phyloP scores from a whole-genome alignment of 2,329 filamentous ascomycete genomes.

The Nemania sp. region DNA sequence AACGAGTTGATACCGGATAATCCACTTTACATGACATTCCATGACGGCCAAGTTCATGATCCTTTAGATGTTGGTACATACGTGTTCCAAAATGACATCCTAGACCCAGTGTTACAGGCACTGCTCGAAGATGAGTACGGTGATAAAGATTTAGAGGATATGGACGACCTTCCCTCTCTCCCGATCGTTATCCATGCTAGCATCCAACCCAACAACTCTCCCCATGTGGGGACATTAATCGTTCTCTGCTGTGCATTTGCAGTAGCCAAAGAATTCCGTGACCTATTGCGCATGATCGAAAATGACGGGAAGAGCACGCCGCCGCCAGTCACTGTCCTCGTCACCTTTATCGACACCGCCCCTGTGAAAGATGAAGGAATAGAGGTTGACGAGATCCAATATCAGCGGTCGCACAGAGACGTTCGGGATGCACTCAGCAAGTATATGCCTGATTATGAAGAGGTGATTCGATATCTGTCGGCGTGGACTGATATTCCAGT shows the following conservation, averaged over 20 bases:
- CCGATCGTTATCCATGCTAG: conserved; percentile 27
- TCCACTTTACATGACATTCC: conserved; percentile 12
- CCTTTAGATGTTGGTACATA: conserved; percentile 19
- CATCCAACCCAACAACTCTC: conserved; percentile 25
- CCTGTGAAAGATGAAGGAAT: conserved; percentile 11
- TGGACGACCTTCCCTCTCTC: conserved; percentile 10
- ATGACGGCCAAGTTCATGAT: conserved; percentile 27
- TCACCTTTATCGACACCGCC: conserved; percentile 27
- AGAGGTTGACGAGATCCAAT: conserved; percentile 8
- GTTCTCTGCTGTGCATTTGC: conserved; percentile 23
- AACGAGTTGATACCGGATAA: conserved; percentile 4
- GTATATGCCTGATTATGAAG: conserved; percentile 20
- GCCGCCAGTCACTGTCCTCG: conserved; percentile 17
- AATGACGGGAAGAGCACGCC: background rate
- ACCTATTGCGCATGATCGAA: background rate
- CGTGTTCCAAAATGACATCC: conserved; percentile 24
- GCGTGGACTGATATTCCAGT: conserved; percentile 16
- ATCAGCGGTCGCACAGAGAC: conserved; percentile 24
- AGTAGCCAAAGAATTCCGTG: conserved; percentile 20
- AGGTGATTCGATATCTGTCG: conserved; percentile 19
- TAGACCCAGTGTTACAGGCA: conserved; percentile 10
- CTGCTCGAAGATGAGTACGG: conserved; percentile 20
- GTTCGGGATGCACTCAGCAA: conserved; percentile 4
- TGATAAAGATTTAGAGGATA: too few relatives aligned
- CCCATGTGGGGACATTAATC: conserved; percentile 20